Evolutionary conservation across 345 rosid genomes (phyloP).

Genomic region (Garcia nutans): DNA sequence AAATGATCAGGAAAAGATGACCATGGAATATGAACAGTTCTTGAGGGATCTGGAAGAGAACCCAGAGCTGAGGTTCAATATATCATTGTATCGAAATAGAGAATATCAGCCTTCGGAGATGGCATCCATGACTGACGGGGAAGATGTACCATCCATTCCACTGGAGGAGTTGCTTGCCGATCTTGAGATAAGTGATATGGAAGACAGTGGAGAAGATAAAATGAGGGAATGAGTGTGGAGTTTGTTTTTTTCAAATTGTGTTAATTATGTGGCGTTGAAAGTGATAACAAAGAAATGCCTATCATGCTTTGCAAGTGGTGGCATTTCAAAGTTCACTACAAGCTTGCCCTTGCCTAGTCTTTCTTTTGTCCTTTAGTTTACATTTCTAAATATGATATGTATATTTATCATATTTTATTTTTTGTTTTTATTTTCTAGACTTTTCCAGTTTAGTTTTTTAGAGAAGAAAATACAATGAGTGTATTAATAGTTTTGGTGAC

Average conservation of each 20-base stretch:
- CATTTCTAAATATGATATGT: too few species aligned
- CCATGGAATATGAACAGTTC: slow-evolving; percentile 47
- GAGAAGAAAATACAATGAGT: too few species aligned
- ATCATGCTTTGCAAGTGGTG: too few species aligned
- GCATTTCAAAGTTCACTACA: too few species aligned
- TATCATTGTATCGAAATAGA: slow-evolving; percentile 47
- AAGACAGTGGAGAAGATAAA: slow-evolving; percentile 26
- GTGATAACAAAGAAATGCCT: too few species aligned
- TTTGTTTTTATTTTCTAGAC: too few species aligned
- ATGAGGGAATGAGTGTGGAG: slow-evolving; percentile 35
- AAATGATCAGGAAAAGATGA: slow-evolving; percentile 17
- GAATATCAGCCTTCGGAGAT: slow-evolving; percentile 60
- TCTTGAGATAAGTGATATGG: slow-evolving; percentile 43
- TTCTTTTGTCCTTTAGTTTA: too few species aligned
- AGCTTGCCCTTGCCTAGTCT: too few species aligned
- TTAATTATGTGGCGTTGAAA: not conserved
- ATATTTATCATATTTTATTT: too few species aligned
- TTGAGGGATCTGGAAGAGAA: slow-evolving; percentile 59
- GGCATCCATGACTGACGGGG: slow-evolving; percentile 54
- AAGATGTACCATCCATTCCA: slow-evolving; percentile 47
- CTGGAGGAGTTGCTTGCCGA: slow-evolving; percentile 58
- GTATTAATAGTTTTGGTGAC: too few species aligned
- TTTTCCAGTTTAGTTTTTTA: too few species aligned
- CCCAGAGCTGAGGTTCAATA: slow-evolving; percentile 50
- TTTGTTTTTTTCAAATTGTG: not conserved